A percentile compares a stretch with the other conserved stretches of the same genome.
These are phyloP conservation scores for Lasiodiplodia citricola DNA, from an alignment of 2,329 filamentous ascomycete species.

Conservation along the genomic window DNA sequence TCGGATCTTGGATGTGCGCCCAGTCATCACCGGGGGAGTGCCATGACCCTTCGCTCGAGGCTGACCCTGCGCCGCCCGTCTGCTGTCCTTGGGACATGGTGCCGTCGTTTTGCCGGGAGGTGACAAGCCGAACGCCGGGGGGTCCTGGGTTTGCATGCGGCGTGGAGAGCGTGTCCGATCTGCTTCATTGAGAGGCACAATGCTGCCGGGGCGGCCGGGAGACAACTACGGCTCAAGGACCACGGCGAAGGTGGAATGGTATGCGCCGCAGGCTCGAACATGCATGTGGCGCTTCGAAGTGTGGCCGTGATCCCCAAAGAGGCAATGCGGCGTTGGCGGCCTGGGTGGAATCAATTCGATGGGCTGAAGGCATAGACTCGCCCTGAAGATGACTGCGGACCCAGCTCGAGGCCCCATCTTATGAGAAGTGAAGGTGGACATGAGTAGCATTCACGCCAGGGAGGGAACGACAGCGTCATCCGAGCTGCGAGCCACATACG, in stretches of 20 bases:
- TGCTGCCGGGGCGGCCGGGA: background rate
- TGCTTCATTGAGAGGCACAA: slow-evolving; percentile 10
- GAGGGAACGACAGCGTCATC: slow-evolving; percentile 11
- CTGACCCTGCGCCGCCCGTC: background rate
- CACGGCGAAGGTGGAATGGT: background rate
- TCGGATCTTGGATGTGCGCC: slow-evolving; percentile 71
- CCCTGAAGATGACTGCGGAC: background rate
- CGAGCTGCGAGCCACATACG: background rate
- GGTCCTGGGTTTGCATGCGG: background rate
- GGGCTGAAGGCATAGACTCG: background rate
- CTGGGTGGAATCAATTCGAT: background rate
- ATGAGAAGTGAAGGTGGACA: background rate
- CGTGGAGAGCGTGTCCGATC: background rate
- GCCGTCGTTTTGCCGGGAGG: background rate
- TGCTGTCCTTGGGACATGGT: slow-evolving; percentile 8
- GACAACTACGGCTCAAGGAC: background rate
- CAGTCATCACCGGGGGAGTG: slow-evolving; percentile 48
- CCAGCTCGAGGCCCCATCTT: background rate
- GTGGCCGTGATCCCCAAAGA: background rate
- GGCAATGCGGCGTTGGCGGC: background rate
- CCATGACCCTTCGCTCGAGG: slow-evolving; percentile 4
- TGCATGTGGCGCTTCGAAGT: background rate
- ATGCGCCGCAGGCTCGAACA: background rate
- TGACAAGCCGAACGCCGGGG: background rate
- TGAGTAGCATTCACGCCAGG: background rate